Base-by-base conservation (phyloP, 2,329 filamentous ascomycete species). In the Sclerotinia subarctica region DNA sequence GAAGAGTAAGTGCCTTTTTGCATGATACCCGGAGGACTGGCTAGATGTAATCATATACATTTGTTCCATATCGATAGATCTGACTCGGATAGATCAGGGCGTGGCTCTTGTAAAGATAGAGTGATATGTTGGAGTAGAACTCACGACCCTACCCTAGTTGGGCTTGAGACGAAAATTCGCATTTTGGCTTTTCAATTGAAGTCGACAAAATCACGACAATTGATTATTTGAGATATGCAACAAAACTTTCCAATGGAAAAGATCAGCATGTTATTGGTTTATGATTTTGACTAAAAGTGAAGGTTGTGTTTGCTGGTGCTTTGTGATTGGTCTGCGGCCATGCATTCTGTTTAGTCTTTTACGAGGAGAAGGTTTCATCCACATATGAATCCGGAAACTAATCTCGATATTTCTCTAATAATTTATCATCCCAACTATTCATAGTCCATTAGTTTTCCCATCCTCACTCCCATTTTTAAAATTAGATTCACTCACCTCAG, bases 381-480 rank as follows among this genome's bases (percentile, higher is more conserved):
- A 42, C 7, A 7, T 5, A 38, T 51, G 21, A 10, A 38, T 24
- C 24, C 10, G 6, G 46, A 26, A 63, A 46, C 13, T 49, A 70
- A 47, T 81, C 78, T 70, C 85, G 86, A 75, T 86, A 91, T 6
- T 78, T 78, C 0, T 79, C 80, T 72, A 90, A 79, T 67, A 85
- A 84, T 10, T 80, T 72, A 38, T 80, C 80, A 72, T 86, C 81
- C 84, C 84, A 87, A 62, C 84, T 86, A 70, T 68, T 5, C 24
- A 49, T 24, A 24, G 65, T 73, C 79, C 65, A 80, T 78, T 70
- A 62, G 66, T 59, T 49, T 32, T 35, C 7, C 51, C 7, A 53
- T 17, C 53, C n/a, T 17, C 52, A 69, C 32, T 13, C 17, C 42
- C 10, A 32, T 46, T 35, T 19, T n/a, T 35, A 19, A 63, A 42